These are phyloP conservation scores for Escallonia herrerae DNA, from an alignment of 129 eudicot species.

Conservation along the genomic window DNA sequence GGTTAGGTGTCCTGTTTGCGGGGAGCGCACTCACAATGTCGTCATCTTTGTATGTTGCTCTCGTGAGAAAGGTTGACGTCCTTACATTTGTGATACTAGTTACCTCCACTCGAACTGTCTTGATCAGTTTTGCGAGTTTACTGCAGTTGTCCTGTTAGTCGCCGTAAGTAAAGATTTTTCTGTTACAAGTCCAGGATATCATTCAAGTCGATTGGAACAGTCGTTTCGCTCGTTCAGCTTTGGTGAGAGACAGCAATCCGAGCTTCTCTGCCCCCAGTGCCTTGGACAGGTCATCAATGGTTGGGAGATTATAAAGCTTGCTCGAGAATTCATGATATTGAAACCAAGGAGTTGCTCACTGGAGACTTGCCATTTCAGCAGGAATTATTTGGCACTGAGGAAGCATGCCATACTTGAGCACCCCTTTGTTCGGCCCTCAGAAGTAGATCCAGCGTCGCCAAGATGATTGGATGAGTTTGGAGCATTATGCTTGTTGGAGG, in stretches of 20 bases:
- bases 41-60: slow-evolving; percentile 57
- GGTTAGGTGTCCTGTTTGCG: slow-evolving; percentile 56
- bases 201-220: not conserved
- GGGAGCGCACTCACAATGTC: slow-evolving; percentile 73
- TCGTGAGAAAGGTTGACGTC: slow-evolving; percentile 62
- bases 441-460: slow-evolving; percentile 38
- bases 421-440: slow-evolving; percentile 41
- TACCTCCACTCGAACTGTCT: slow-evolving; percentile 62
- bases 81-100: slow-evolving; percentile 70
- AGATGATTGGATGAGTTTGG: slow-evolving; percentile 32
- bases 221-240: not conserved
- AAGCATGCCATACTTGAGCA: slow-evolving; percentile 51
- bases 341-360: slow-evolving; percentile 49
- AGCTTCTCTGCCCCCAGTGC: slow-evolving; percentile 54
- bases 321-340: slow-evolving; percentile 50
- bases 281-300: slow-evolving; percentile 46
- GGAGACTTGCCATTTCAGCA: slow-evolving; percentile 41
- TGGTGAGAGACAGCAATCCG: not conserved
- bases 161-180: too few relatives aligned
- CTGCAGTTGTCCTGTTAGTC: slow-evolving; percentile 4
- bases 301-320: slow-evolving; percentile 33
- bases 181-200: too few relatives aligned
- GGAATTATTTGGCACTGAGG: slow-evolving; percentile 43
- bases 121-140: slow-evolving; percentile 45
- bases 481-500: slow-evolving; percentile 27